Evolutionary conservation across 2,329 filamentous ascomycete species (phyloP).

Genomic region (Didymella pomorum): DNA sequence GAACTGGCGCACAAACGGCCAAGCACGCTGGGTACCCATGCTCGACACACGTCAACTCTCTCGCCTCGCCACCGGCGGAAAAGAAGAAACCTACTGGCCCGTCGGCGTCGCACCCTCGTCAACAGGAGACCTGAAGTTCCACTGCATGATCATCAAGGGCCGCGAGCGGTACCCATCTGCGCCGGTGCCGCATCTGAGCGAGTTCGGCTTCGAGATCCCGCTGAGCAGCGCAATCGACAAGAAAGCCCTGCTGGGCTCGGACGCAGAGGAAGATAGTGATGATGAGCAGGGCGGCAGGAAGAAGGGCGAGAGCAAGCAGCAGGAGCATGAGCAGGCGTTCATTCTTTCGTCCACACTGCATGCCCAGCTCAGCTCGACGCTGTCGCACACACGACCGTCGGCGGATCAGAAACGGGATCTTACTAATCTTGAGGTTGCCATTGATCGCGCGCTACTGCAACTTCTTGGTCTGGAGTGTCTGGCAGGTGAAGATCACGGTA

Average conservation of each 20-base stretch:
- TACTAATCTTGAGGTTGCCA: slow-evolving; percentile 76
- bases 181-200: slow-evolving; percentile 89
- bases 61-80: slow-evolving; percentile 82
- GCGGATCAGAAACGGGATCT: slow-evolving; percentile 72
- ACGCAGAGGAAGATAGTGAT: slow-evolving; percentile 46
- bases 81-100: slow-evolving; percentile 92
- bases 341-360: slow-evolving; percentile 76
- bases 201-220: slow-evolving; percentile 92
- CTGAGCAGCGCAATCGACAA: slow-evolving; percentile 64
- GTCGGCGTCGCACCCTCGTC: slow-evolving; percentile 90
- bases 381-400: slow-evolving; percentile 71
- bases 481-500: slow-evolving; percentile 89
- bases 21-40: slow-evolving; percentile 90
- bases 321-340: slow-evolving; percentile 79
- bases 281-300: slow-evolving; percentile 29
- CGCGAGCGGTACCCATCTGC: slow-evolving; percentile 82
- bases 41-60: slow-evolving; percentile 86
- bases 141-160: slow-evolving; percentile 98
- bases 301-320: slow-evolving; percentile 57
- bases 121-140: slow-evolving; percentile 87
- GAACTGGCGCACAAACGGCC: slow-evolving; percentile 86
- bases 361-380: slow-evolving; percentile 76
- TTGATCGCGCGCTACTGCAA: slow-evolving; percentile 90
- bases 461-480: slow-evolving; percentile 89
- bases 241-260: slow-evolving; percentile 33